phyloP scores from a whole-genome alignment of 306 rosid genomes.

The Prinsepia uniflora region DNA sequence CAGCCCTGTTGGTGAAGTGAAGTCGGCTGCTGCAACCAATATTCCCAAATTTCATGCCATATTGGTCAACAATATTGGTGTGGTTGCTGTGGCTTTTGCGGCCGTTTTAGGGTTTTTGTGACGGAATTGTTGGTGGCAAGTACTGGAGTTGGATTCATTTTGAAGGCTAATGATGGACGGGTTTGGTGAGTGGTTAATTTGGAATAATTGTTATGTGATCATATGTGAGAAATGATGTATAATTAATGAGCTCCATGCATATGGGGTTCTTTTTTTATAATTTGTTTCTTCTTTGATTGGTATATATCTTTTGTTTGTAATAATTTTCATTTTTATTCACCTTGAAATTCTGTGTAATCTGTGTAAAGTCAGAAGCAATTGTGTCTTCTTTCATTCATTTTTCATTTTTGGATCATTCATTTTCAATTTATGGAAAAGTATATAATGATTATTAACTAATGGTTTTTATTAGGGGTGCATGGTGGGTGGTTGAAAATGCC shows the following conservation, averaged over 20 bases:
- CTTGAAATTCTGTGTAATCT: background rate
- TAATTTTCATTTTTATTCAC: too few relatives aligned
- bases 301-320: background rate
- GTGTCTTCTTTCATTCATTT: background rate
- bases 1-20: conserved; percentile 18
- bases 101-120: conserved; percentile 19
- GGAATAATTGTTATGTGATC: background rate
- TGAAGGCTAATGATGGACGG: background rate
- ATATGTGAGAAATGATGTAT: background rate
- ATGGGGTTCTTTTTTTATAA: background rate
- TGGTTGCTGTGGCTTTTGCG: conserved; percentile 21
- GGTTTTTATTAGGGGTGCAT: too few relatives aligned
- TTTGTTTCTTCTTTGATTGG: background rate
- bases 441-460: too few relatives aligned
- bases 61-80: conserved; percentile 19
- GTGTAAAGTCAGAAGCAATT: too few relatives aligned
- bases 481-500: too few relatives aligned
- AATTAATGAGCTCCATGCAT: background rate
- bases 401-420: background rate
- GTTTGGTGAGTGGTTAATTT: background rate
- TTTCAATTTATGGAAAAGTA: background rate
- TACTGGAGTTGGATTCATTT: background rate
- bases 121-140: conserved; percentile 4
- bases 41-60: conserved; percentile 11
- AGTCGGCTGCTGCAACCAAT: conserved; percentile 32